A percentile compares a stretch with the other conserved stretches of the same genome.
These are phyloP conservation scores for Suillus subluteus DNA, from an alignment of 768 basidiomycete genomes.

Conservation along the genomic window DNA sequence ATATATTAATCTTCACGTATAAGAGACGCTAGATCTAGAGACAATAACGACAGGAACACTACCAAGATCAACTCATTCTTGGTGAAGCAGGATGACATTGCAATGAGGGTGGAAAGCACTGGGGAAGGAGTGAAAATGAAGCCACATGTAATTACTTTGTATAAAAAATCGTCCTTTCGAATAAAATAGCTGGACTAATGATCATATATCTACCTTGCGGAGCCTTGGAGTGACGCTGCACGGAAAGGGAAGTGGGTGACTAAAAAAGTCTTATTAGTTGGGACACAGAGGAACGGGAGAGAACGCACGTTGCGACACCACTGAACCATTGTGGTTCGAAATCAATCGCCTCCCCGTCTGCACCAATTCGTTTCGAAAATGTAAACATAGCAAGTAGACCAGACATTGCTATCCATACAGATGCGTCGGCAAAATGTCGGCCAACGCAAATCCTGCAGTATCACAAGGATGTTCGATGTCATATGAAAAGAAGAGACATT, in stretches of 20 bases:
- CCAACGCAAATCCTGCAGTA: conserved; percentile 28
- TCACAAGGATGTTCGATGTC: background rate
- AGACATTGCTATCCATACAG: conserved; percentile 32
- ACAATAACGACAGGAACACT: background rate
- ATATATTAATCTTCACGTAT: no score
- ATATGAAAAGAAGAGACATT: background rate
- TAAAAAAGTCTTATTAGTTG: conserved; percentile 11
- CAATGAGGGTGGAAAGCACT: no score
- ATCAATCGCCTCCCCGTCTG: conserved; percentile 26
- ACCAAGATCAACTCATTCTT: no score
- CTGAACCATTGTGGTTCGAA: conserved; percentile 22
- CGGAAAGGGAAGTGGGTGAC: conserved; percentile 22
- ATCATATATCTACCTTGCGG: conserved; percentile 2
- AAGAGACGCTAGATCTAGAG: no score
- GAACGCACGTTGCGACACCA: conserved; percentile 21
- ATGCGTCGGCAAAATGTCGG: conserved; percentile 27
- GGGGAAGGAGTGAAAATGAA: background rate
- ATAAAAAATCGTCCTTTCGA: background rate
- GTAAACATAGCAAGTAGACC: conserved; percentile 33
- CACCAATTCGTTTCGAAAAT: conserved; percentile 28
- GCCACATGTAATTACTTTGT: background rate
- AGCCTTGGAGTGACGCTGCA: conserved; percentile 18
- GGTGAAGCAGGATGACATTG: background rate
- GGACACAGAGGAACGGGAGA: no score
- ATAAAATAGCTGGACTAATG: background rate